Percentiles rank a stretch among this genome's conserved stretches.
Conservation (phyloP, 805 yeast genomes). For the Starmerella bacillaris region DNA sequence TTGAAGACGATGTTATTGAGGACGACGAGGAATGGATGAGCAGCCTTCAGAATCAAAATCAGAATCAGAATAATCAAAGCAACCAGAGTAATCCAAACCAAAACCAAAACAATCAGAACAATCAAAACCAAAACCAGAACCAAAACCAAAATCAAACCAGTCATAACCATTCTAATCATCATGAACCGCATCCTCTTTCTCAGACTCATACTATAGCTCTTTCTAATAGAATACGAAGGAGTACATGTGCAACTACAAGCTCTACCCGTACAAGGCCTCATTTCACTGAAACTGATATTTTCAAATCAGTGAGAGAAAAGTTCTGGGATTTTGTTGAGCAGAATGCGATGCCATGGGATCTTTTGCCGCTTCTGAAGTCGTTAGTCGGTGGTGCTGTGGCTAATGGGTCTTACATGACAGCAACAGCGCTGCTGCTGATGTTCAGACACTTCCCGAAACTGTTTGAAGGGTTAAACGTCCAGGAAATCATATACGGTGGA, state of each 20-base stretch:
- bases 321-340: conserved; percentile 4
- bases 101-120: background rate
- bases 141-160: no score
- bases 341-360: conserved; percentile 12
- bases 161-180: no score
- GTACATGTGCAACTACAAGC: conserved; percentile 4
- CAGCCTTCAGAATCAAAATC: background rate
- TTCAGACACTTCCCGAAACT: conserved; percentile 11
- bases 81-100: background rate
- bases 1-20: no score
- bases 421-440: conserved; percentile 12
- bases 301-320: conserved; percentile 5
- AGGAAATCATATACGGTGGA: conserved; percentile 12
- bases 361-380: conserved; percentile 11
- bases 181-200: no score
- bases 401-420: conserved; percentile 9
- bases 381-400: conserved; percentile 5
- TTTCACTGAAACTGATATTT: conserved; percentile 1
- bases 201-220: no score
- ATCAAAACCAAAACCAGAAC: no score
- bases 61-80: no score
- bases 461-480: conserved; percentile 3
- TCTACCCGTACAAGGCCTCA: conserved; percentile 1
- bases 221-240: conserved; percentile 1
- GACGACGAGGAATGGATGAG: conserved; percentile 4